A percentile compares a stretch with the other conserved stretches of the same genome.
Evolutionary conservation across 2,329 filamentous ascomycete species (phyloP).

Genomic region (Xylaria polymorpha): DNA sequence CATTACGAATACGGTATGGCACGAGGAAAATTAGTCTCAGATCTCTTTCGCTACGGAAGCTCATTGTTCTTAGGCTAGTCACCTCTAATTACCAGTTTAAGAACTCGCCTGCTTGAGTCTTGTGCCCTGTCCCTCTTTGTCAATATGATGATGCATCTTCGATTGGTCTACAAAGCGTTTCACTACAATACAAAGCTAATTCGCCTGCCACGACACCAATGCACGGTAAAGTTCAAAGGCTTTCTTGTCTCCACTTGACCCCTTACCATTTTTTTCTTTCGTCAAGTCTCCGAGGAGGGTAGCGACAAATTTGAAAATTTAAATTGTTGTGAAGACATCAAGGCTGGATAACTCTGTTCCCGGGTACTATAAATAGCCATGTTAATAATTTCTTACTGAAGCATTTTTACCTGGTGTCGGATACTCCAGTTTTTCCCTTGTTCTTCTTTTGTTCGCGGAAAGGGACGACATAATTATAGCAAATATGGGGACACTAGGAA

Average conservation of each 20-base stretch:
- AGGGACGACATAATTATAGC: too few species aligned
- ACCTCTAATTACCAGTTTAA: conserved; percentile 20
- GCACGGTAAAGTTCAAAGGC: conserved; percentile 10
- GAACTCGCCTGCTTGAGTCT: neutral
- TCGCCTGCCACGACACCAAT: neutral
- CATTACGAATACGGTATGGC: neutral
- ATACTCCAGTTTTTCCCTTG: neutral
- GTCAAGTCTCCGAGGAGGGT: neutral
- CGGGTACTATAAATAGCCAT: conserved; percentile 49
- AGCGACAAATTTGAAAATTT: conserved; percentile 23
- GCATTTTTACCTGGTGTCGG: neutral
- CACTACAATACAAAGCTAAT: conserved; percentile 23
- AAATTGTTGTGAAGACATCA: conserved; percentile 65
- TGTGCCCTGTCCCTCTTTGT: conserved; percentile 39
- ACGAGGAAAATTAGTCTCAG: neutral
- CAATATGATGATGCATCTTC: conserved; percentile 12
- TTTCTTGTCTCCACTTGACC: conserved; percentile 17
- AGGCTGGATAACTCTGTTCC: conserved; percentile 68
- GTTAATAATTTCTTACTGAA: conserved; percentile 5
- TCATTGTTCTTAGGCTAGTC: conserved; percentile 42
- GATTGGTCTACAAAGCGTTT: conserved; percentile 29
- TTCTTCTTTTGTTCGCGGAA: neutral
- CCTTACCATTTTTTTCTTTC: conserved; percentile 13
- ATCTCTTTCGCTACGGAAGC: conserved; percentile 29
- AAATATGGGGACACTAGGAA: neutral